Conservation (phyloP, 495 filamentous ascomycete genomes). For the Podospora conica region DNA sequence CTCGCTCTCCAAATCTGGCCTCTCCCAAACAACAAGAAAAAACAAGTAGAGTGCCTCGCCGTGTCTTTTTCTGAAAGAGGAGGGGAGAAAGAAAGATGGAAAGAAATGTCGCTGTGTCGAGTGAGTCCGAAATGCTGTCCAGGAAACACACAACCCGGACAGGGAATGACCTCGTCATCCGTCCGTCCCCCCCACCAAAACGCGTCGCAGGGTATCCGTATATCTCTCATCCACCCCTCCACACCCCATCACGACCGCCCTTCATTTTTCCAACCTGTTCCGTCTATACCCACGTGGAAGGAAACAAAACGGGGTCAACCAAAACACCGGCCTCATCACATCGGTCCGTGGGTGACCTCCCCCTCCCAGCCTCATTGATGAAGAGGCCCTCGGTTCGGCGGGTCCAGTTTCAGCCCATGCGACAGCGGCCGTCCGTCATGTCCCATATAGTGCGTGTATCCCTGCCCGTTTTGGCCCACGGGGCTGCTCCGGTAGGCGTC, state of each 20-base stretch:
- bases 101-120: neutral
- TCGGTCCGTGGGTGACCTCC: neutral
- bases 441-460: conserved; percentile 5
- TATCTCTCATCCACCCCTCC: neutral
- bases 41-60: neutral
- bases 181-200: too few relatives aligned
- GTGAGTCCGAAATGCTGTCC: neutral
- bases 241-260: neutral
- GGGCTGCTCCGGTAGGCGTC: conserved; percentile 18
- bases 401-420: conserved; percentile 10
- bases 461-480: conserved; percentile 11
- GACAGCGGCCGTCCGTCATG: conserved; percentile 7
- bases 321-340: neutral
- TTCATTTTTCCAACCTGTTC: neutral
- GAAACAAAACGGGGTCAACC: neutral
- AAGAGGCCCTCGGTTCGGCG: conserved; percentile 10
- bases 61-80: neutral
- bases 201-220: neutral
- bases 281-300: neutral
- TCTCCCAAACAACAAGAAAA: neutral
- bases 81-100: neutral
- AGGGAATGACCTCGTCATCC: too few relatives aligned
- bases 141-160: neutral
- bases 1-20: neutral
- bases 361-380: neutral